Evolutionary conservation across 345 rosid species (phyloP).

Genomic region (Gynandropsis gynandra): DNA sequence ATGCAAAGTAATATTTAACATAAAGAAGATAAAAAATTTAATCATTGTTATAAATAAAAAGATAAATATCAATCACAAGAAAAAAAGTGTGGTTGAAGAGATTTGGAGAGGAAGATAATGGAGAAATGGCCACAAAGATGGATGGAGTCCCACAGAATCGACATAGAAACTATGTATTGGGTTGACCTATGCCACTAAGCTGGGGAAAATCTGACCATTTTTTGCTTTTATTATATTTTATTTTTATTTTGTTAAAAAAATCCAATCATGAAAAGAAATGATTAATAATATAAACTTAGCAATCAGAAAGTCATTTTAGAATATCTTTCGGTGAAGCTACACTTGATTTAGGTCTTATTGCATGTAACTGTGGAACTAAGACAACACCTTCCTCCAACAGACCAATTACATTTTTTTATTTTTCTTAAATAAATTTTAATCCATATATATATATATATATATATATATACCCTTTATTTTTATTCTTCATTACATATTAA

Average conservation of each 20-base stretch:
- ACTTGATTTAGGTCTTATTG: constrained; percentile 24
- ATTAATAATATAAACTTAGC: constrained; percentile 18
- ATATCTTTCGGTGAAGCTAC: constrained; percentile 18
- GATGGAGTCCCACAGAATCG: constrained; percentile 25
- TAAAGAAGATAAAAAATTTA: no score
- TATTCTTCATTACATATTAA: no score
- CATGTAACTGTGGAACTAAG: constrained; percentile 24
- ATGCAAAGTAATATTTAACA: no score
- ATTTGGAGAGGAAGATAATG: constrained; percentile 15
- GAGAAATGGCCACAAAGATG: constrained; percentile 26
- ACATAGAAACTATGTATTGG: constrained; percentile 13
- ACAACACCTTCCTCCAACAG: constrained; percentile 15
- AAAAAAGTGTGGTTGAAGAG: constrained; percentile 17
- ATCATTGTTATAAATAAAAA: constrained; percentile 1
- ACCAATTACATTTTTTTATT: no score
- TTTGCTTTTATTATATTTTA: neutral
- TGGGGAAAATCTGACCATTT: constrained; percentile 19
- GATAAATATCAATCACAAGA: constrained; percentile 1
- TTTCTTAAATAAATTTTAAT: no score
- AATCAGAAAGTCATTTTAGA: constrained; percentile 2
- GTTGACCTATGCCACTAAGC: constrained; percentile 33
- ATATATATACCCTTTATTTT: no score
- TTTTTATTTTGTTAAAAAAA: constrained; percentile 5
- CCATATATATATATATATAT: no score
- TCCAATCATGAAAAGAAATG: constrained; percentile 24